Evolutionary conservation across 495 filamentous ascomycete genomes (phyloP).

Genomic region (Sordaria brevicollis): DNA sequence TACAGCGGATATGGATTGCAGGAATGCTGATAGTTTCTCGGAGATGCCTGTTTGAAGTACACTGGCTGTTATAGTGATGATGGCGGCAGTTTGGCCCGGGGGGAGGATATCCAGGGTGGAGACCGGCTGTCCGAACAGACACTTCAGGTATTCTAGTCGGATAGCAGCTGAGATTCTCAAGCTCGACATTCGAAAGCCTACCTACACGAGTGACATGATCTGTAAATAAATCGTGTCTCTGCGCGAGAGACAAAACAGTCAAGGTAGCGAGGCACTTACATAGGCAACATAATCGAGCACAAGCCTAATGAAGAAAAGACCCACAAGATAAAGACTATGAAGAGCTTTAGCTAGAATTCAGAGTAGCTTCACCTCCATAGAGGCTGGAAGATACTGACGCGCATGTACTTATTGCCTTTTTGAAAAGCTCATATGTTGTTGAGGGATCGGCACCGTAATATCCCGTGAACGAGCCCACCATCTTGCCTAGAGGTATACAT

Average conservation of each 20-base stretch:
- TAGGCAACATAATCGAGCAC: slow-evolving; percentile 45
- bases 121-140: slow-evolving; percentile 42
- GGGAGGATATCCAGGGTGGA: slow-evolving; percentile 45
- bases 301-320: slow-evolving; percentile 53
- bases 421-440: slow-evolving; percentile 18
- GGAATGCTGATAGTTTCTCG: slow-evolving; percentile 44
- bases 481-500: slow-evolving; percentile 26
- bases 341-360: neutral
- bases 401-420: slow-evolving; percentile 18
- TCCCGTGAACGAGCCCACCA: slow-evolving; percentile 27
- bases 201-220: slow-evolving; percentile 18
- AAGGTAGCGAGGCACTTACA: slow-evolving; percentile 28
- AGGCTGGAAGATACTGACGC: slow-evolving; percentile 11
- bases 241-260: neutral
- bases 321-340: slow-evolving; percentile 45
- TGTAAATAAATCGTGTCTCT: neutral
- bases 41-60: slow-evolving; percentile 57
- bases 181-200: slow-evolving; percentile 44
- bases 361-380: neutral
- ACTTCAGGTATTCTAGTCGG: slow-evolving; percentile 40
- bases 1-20: slow-evolving; percentile 44
- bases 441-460: slow-evolving; percentile 13
- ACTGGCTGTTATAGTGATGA: slow-evolving; percentile 55
- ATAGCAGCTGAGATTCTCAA: slow-evolving; percentile 44
- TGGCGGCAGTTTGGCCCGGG: slow-evolving; percentile 41